phyloP scores from a whole-genome alignment of 1,139 yeast genomes.

The Suhomyces panamericanus region DNA sequence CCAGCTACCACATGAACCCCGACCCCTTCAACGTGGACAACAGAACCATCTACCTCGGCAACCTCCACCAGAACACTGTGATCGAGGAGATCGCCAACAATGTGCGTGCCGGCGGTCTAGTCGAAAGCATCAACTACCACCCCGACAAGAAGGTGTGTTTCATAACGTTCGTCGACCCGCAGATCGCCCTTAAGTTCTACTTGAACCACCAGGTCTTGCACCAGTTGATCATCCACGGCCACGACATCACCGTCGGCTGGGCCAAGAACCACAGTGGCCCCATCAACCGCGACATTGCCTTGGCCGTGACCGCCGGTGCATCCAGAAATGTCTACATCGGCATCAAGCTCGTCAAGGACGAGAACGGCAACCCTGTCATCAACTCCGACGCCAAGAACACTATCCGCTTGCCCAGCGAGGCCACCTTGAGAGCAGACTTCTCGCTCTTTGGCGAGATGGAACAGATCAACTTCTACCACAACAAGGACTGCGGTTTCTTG shows the following conservation, averaged over 20 bases:
- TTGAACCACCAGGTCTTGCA: conserved; percentile 48
- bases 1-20: conserved; percentile 11
- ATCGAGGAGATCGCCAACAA: conserved; percentile 53
- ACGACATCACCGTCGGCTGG: conserved; percentile 49
- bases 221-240: conserved; percentile 48
- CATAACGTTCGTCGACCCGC: conserved; percentile 47
- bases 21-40: conserved; percentile 33
- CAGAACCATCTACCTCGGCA: conserved; percentile 47
- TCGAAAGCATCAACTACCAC: conserved; percentile 40
- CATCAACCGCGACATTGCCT: conserved; percentile 36
- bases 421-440: conserved; percentile 37
- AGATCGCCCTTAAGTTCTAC: conserved; percentile 43
- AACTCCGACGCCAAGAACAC: conserved; percentile 3
- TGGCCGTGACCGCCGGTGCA: conserved; percentile 52
- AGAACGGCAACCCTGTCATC: conserved; percentile 6
- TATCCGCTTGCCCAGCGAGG: conserved; percentile 30
- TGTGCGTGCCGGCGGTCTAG: conserved; percentile 50
- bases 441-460: conserved; percentile 44
- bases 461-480: conserved; percentile 48
- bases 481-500: conserved; percentile 48
- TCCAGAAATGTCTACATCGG: conserved; percentile 52
- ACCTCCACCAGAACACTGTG: conserved; percentile 45
- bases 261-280: conserved; percentile 49
- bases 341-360: conserved; percentile 20
- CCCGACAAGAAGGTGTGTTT: conserved; percentile 45